A percentile compares a stretch with the other conserved stretches of the same genome.
phyloP scores from a whole-genome alignment of 2,329 filamentous ascomycete genomes.

The Nemania diffusa region DNA sequence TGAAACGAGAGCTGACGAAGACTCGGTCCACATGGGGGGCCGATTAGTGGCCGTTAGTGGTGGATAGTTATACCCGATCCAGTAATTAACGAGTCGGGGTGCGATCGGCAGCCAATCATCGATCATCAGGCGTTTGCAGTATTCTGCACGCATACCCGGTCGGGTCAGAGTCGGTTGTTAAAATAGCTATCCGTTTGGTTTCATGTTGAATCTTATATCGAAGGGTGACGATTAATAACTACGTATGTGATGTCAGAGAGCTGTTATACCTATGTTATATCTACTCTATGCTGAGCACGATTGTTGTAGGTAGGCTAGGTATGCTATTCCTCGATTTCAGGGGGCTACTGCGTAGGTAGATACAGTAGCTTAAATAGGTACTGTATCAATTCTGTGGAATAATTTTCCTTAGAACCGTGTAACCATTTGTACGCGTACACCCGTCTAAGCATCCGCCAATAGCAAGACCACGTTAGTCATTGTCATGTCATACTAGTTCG shows the following conservation, averaged over 20 bases:
- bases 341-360: too few species aligned
- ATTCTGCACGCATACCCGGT: too few species aligned
- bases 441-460: not conserved
- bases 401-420: too few species aligned
- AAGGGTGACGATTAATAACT: not conserved
- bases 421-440: not conserved
- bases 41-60: not conserved
- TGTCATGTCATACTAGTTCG: not conserved
- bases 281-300: too few species aligned
- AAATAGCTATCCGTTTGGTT: not conserved
- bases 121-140: not conserved
- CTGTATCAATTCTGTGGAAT: too few species aligned
- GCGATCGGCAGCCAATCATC: not conserved
- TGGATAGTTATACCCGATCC: not conserved
- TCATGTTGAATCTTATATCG: not conserved
- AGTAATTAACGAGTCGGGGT: not conserved
- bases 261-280: too few species aligned
- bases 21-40: slow-evolving; percentile 3
- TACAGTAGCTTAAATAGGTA: too few species aligned
- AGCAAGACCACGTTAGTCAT: not conserved
- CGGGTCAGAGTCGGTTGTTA: too few species aligned
- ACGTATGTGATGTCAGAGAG: too few species aligned
- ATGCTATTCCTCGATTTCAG: too few species aligned
- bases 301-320: too few species aligned
- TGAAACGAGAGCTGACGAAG: slow-evolving; percentile 31